phyloP scores from a whole-genome alignment of 495 filamentous ascomycete genomes.

The Saxophila tyrrhenica region DNA sequence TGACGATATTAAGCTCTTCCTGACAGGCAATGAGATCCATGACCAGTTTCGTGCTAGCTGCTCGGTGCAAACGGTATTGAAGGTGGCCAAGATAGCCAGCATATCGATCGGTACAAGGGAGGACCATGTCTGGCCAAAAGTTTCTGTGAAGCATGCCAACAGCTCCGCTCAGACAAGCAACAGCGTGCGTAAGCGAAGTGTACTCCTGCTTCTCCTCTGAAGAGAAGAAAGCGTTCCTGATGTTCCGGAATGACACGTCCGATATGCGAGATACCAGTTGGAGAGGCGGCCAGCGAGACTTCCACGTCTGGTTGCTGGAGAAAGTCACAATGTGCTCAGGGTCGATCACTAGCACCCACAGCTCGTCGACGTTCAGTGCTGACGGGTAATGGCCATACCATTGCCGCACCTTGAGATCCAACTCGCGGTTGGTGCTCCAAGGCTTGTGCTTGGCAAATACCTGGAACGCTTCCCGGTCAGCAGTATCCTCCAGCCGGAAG shows the following conservation, averaged over 20 bases:
- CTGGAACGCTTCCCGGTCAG: constrained; percentile 27
- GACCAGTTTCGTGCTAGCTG: constrained; percentile 31
- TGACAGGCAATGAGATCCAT: constrained; percentile 32
- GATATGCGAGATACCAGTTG: constrained; percentile 29
- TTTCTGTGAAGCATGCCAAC: constrained; percentile 30
- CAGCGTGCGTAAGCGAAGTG: constrained; percentile 24
- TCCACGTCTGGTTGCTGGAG: constrained; percentile 33
- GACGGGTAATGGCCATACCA: constrained; percentile 34
- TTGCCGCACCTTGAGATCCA: constrained; percentile 31
- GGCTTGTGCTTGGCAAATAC: constrained; percentile 31
- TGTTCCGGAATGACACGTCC: constrained; percentile 30
- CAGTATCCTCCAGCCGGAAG: constrained; percentile 32
- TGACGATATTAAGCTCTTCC: constrained; percentile 32
- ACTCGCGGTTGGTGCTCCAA: constrained; percentile 28
- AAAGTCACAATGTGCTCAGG: constrained; percentile 29
- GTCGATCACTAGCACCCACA: constrained; percentile 32
- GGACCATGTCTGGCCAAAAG: constrained; percentile 30
- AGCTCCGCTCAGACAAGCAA: constrained; percentile 27
- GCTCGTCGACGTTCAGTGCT: constrained; percentile 31
- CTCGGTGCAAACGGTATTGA: constrained; percentile 31
- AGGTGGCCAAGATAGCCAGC: constrained; percentile 30
- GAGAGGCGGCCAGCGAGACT: constrained; percentile 29
- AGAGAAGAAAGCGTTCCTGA: constrained; percentile 26
- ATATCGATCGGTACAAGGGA: constrained; percentile 30
- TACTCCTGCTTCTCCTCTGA: constrained; percentile 23